Conservation (phyloP, 495 filamentous ascomycete genomes). For the Aspergillus affinis region DNA sequence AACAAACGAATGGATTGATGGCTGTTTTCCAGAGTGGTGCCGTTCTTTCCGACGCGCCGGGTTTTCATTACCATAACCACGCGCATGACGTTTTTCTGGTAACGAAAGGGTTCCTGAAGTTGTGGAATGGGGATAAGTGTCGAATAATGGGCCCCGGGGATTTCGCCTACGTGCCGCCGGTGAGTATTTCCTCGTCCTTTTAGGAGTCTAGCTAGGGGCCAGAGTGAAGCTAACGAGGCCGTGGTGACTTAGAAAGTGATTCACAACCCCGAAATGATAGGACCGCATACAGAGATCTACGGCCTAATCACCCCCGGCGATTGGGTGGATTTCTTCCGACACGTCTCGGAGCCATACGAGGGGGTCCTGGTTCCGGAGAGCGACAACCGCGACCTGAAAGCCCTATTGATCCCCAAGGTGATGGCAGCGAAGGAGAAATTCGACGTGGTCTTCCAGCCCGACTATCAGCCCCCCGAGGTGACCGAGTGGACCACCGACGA, state of each 20-base stretch:
- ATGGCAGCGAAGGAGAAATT: slow-evolving; percentile 51
- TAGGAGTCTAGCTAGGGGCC: not conserved
- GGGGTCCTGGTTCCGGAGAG: slow-evolving; percentile 49
- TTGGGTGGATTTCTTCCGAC: slow-evolving; percentile 53
- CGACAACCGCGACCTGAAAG: slow-evolving; percentile 43
- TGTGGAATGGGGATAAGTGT: slow-evolving; percentile 48
- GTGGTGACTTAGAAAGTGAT: slow-evolving; percentile 34
- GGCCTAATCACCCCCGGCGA: slow-evolving; percentile 51
- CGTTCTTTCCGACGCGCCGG: slow-evolving; percentile 40
- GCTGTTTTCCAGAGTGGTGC: slow-evolving; percentile 48
- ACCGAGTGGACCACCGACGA: slow-evolving; percentile 43
- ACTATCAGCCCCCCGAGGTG: slow-evolving; percentile 40
- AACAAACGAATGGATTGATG: slow-evolving; percentile 45
- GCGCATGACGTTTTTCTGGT: slow-evolving; percentile 51
- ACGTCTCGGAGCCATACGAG: slow-evolving; percentile 48
- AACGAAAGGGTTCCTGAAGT: slow-evolving; percentile 45
- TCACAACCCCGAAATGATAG: slow-evolving; percentile 44
- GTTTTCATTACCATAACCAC: slow-evolving; percentile 50
- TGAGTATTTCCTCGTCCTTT: slow-evolving; percentile 16
- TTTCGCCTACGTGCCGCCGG: slow-evolving; percentile 51
- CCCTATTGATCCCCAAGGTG: slow-evolving; percentile 47
- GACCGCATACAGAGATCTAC: slow-evolving; percentile 43
- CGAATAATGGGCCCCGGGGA: slow-evolving; percentile 46
- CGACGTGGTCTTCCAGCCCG: slow-evolving; percentile 46
- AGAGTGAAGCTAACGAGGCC: not conserved